phyloP scores from a whole-genome alignment of 2,329 filamentous ascomycete genomes.

The Volutella citrinella region DNA sequence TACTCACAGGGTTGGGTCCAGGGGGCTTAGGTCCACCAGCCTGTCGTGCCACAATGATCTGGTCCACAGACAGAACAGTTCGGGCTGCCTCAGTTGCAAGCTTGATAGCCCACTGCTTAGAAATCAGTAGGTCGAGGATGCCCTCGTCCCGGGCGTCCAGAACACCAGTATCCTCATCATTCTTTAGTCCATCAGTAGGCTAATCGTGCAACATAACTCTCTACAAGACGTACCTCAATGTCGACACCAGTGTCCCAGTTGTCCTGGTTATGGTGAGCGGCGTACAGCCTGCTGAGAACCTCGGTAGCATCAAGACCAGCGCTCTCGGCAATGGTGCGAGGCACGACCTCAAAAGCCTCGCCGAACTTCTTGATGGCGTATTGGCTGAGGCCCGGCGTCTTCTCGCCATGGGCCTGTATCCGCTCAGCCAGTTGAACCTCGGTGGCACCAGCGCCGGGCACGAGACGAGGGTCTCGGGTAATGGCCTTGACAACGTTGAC shows the following conservation, averaged over 20 bases:
- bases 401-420: constrained; percentile 86
- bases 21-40: constrained; percentile 97
- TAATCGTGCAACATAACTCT: background rate
- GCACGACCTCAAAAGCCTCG: constrained; percentile 96
- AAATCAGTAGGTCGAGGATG: constrained; percentile 86
- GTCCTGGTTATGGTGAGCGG: constrained; percentile 84
- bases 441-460: constrained; percentile 90
- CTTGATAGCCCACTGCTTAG: constrained; percentile 96
- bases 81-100: constrained; percentile 91
- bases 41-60: constrained; percentile 97
- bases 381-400: constrained; percentile 87
- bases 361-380: constrained; percentile 97
- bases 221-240: constrained; percentile 61
- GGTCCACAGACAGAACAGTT: constrained; percentile 93
- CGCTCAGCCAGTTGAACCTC: constrained; percentile 93
- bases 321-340: constrained; percentile 89
- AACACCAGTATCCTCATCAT: constrained; percentile 74
- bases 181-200: constrained; percentile 41
- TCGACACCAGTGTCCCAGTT: constrained; percentile 92
- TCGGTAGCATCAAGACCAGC: constrained; percentile 97
- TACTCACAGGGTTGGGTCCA: constrained; percentile 73
- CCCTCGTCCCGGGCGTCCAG: constrained; percentile 84
- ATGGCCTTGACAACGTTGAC: constrained; percentile 99
- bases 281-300: constrained; percentile 86
- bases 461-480: constrained; percentile 85